Base-by-base conservation (phyloP, 192 early-diverging fungal species). In the Kickxella alabastrina region DNA sequence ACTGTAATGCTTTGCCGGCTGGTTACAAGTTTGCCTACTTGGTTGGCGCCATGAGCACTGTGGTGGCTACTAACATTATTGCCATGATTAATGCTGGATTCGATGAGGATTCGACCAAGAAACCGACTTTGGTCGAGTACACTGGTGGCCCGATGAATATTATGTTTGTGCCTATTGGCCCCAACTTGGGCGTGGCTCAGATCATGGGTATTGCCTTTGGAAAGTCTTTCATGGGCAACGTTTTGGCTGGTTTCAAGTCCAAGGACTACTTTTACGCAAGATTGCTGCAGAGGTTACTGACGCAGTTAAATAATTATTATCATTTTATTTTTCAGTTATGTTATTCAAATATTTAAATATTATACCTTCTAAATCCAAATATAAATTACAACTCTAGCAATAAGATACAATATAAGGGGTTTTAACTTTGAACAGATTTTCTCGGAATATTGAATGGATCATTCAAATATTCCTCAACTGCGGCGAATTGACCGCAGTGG, bases 121-220 rank as follows among this genome's bases (percentile, higher is more conserved):
- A 14, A 13, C 49, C 49, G 0, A 36, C 27, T 3, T 21, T 78
- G 36, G 43, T 51, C 17, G 31, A 51, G 8, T 73, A 49, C 58
- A 54, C 49, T 21, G 58, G 57, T 35, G 61, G 58, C 39, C 26
- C 41, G 19, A 57, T 54, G 42, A 49, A 18, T 3, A 43, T 59
- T n/a, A 65, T 60, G 19, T 27, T 66, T 21, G 62, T 78, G 10
- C 66, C 76, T 0, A 56, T 78, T 54, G 75, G 75, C 14, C 50
- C 18, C 3, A 36, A 59, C 35, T 31, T 59, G 27, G 75, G 75
- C 27, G 68, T 72, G 10, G 41, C 48, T n/a, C 75, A 78, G 49
- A 44, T 39, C 3, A 38, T 59, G n/a, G 68, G 68, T 4, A 15
- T 71, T 27, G 55, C 61, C 0, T 35, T 78, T 6, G 75, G 75